phyloP scores from a whole-genome alignment of 371 early-diverging fungal genomes.

The Mucor plumbeus region DNA sequence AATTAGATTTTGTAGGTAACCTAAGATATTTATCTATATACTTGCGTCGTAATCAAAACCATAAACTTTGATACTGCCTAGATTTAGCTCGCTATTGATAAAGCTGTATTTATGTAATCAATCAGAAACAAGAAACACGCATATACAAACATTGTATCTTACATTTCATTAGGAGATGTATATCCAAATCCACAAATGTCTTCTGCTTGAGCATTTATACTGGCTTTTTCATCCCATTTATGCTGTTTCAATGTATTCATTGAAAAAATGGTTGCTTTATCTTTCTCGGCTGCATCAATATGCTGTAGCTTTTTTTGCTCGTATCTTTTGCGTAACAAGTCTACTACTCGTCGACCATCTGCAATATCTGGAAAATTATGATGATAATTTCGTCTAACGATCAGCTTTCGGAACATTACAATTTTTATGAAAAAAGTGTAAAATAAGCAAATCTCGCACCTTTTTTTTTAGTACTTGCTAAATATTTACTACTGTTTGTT shows the following conservation, averaged over 20 bases:
- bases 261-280: slow-evolving; percentile 33
- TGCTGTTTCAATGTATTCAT: slow-evolving; percentile 7
- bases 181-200: slow-evolving; percentile 18
- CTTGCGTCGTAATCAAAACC: slow-evolving; percentile 60
- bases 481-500: neutral
- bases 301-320: slow-evolving; percentile 34
- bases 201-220: neutral
- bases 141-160: neutral
- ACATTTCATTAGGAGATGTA: slow-evolving; percentile 27
- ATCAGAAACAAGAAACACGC: neutral
- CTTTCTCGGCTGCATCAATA: slow-evolving; percentile 29
- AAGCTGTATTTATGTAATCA: slow-evolving; percentile 30
- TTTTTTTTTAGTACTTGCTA: too few relatives aligned
- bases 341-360: slow-evolving; percentile 18
- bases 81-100: slow-evolving; percentile 55
- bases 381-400: slow-evolving; percentile 8
- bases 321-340: slow-evolving; percentile 20
- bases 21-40: neutral
- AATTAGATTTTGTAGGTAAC: neutral
- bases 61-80: slow-evolving; percentile 46
- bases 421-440: neutral
- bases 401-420: slow-evolving; percentile 15
- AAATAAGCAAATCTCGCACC: neutral
- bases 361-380: neutral
- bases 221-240: neutral